Evolutionary conservation across 345 rosid species (phyloP).

Genomic region (Eucalyptus erythrocorys): DNA sequence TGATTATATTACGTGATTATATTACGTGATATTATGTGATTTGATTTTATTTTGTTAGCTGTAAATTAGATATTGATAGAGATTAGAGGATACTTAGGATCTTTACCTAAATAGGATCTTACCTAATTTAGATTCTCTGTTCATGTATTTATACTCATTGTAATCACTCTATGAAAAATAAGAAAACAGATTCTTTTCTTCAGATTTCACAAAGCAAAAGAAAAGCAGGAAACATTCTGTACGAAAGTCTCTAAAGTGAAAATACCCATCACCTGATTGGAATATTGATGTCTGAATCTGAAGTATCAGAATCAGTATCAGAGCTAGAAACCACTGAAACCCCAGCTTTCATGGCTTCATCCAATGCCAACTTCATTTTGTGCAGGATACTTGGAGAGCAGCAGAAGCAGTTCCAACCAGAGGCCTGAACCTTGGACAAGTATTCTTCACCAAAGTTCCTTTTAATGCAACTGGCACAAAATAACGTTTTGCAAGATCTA

Average conservation of each 20-base stretch:
- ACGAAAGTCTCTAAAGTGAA: background rate
- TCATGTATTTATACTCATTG: no score
- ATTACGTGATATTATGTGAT: no score
- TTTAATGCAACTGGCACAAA: slow-evolving; percentile 66
- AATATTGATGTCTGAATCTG: slow-evolving; percentile 40
- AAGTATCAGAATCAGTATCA: slow-evolving; percentile 59
- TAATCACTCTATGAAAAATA: no score
- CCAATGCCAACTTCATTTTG: slow-evolving; percentile 51
- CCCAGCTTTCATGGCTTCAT: slow-evolving; percentile 51
- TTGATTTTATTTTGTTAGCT: no score
- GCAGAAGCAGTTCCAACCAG: slow-evolving; percentile 80
- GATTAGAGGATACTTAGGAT: no score
- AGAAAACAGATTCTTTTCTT: no score
- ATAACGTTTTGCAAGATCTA: slow-evolving; percentile 59
- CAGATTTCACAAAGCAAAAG: background rate
- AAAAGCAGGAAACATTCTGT: background rate
- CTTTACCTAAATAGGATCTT: no score
- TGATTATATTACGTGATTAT: no score
- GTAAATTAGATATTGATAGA: no score
- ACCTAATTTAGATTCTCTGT: no score
- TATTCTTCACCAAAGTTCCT: slow-evolving; percentile 73
- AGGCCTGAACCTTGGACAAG: slow-evolving; percentile 45
- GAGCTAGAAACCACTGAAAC: slow-evolving; percentile 30
- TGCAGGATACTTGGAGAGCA: slow-evolving; percentile 73
- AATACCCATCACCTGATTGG: slow-evolving; percentile 33